Conservation (phyloP, 129 eudicot species). For the Logfia minima region DNA sequence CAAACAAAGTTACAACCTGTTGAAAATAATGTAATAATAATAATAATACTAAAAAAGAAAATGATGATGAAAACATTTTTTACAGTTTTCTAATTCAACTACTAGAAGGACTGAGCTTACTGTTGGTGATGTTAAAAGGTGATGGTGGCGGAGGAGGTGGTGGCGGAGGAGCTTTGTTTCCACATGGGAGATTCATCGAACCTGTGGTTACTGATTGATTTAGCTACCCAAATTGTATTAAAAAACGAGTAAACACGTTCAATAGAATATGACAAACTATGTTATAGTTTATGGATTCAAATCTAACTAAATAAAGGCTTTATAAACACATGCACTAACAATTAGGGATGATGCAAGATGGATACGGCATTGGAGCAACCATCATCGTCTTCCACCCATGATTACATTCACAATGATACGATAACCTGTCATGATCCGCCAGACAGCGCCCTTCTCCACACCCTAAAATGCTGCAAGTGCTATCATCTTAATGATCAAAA, state of each 20-base stretch:
- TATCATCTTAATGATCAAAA: slow-evolving; percentile 12
- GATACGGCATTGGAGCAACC: slow-evolving; percentile 33
- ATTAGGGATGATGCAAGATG: slow-evolving; percentile 40
- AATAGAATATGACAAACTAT: neutral
- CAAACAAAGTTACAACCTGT: slow-evolving; percentile 35
- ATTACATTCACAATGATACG: slow-evolving; percentile 35
- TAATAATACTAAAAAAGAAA: neutral
- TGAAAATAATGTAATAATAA: neutral
- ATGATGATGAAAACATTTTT: neutral
- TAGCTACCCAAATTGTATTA: neutral
- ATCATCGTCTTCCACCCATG: slow-evolving; percentile 35
- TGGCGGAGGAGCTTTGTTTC: slow-evolving; percentile 21
- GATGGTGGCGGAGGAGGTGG: slow-evolving; percentile 15
- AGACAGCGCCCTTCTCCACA: slow-evolving; percentile 41
- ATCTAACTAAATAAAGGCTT: neutral
- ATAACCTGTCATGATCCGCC: neutral
- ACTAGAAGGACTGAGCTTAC: neutral
- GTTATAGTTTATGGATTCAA: neutral
- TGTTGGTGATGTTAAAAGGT: slow-evolving; percentile 24
- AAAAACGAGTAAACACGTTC: neutral
- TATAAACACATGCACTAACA: slow-evolving; percentile 17
- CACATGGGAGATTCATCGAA: slow-evolving; percentile 20
- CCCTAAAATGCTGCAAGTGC: slow-evolving; percentile 22
- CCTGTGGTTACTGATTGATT: neutral
- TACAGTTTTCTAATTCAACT: neutral